These are phyloP conservation scores for Cyclanthera cordifolia DNA, from an alignment of 306 rosid species.

Conservation along the genomic window DNA sequence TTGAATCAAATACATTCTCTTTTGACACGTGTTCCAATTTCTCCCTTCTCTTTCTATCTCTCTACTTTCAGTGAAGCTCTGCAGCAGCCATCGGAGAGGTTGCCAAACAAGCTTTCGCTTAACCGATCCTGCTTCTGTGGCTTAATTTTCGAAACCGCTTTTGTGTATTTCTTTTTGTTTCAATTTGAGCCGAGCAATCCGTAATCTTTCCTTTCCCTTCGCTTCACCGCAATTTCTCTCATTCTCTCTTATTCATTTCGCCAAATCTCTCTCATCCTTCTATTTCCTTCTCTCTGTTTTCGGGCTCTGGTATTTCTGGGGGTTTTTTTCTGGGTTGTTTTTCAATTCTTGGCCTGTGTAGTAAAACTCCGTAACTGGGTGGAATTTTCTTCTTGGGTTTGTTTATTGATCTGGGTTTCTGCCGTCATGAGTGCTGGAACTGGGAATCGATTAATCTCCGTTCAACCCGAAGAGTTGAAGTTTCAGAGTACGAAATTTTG, in stretches of 20 bases:
- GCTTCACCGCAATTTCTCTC: slow-evolving; percentile 30
- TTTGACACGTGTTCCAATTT: slow-evolving; percentile 24
- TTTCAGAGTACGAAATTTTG: slow-evolving; percentile 43
- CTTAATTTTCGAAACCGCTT: slow-evolving; percentile 19
- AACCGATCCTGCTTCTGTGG: slow-evolving; percentile 20
- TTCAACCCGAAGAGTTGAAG: slow-evolving; percentile 69
- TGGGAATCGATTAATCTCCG: slow-evolving; percentile 37
- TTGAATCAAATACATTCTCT: slow-evolving; percentile 15
- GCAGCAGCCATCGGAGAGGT: slow-evolving; percentile 18
- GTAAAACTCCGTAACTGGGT: slow-evolving; percentile 12
- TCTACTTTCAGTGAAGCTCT: slow-evolving; percentile 13
- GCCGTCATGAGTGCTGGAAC: slow-evolving; percentile 47
- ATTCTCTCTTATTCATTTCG: slow-evolving; percentile 9
- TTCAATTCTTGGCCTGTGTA: slow-evolving; percentile 7
- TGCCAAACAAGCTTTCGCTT: not conserved
- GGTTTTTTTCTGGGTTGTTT: not conserved
- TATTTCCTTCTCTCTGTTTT: not conserved
- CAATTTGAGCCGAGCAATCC: slow-evolving; percentile 33
- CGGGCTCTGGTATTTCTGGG: not conserved
- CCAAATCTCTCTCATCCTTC: not conserved
- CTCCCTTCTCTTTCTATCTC: not conserved
- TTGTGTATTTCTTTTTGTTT: not conserved
- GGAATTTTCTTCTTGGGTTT: not conserved
- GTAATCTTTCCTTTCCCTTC: slow-evolving; percentile 22
- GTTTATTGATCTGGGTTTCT: slow-evolving; percentile 6